Evolutionary conservation across 305 asterid genomes (phyloP).

Genomic region (Coffea humblotiana): DNA sequence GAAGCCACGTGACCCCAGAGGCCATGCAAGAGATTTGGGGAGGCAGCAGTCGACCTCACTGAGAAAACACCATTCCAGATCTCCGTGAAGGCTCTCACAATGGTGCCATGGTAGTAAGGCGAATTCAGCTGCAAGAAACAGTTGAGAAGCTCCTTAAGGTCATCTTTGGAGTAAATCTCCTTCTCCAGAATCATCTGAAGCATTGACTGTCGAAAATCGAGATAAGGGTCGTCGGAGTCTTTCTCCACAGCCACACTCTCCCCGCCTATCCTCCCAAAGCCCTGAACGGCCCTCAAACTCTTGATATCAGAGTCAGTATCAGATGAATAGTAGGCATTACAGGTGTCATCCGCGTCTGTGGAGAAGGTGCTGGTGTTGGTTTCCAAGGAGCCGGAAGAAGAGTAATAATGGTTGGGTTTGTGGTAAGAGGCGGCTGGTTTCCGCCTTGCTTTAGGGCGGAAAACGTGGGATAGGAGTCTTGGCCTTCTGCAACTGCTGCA

Average conservation of each 20-base stretch:
- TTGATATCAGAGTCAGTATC: constrained; percentile 45
- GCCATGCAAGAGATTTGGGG: constrained; percentile 30
- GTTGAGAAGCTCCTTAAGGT: constrained; percentile 63
- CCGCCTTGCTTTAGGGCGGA: constrained; percentile 44
- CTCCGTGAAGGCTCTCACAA: constrained; percentile 79
- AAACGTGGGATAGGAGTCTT: constrained; percentile 42
- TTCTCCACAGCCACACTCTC: constrained; percentile 81
- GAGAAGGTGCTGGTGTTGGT: constrained; percentile 42
- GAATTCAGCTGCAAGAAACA: constrained; percentile 84
- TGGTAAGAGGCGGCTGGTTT: constrained; percentile 16
- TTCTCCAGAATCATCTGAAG: constrained; percentile 81
- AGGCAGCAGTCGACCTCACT: constrained; percentile 22
- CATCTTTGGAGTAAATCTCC: constrained; percentile 62
- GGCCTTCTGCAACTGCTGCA: constrained; percentile 69
- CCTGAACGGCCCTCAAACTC: constrained; percentile 61
- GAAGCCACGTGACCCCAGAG: constrained; percentile 34
- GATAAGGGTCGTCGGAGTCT: constrained; percentile 79
- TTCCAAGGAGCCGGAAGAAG: constrained; percentile 51
- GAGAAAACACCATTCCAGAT: constrained; percentile 81
- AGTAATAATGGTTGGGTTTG: constrained; percentile 19
- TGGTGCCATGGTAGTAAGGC: constrained; percentile 71
- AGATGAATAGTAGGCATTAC: constrained; percentile 29
- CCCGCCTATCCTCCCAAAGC: constrained; percentile 66
- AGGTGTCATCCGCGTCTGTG: constrained; percentile 24
- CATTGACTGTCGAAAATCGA: constrained; percentile 83